Conservation (phyloP, 176 grass and related monocot species). For the Carex kokanica region DNA sequence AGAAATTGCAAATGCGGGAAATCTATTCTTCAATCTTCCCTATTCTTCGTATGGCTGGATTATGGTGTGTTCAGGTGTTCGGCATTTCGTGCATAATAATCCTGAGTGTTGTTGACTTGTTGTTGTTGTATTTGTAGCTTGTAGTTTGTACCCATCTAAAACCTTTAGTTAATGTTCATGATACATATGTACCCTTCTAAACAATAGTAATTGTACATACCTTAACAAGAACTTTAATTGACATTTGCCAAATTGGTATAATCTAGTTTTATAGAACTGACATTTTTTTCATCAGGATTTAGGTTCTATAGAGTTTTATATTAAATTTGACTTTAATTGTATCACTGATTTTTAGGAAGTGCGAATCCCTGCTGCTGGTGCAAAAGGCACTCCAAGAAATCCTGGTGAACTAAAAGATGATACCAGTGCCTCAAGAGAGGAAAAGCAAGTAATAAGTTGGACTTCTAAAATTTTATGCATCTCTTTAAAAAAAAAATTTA, state of each 20-base stretch:
- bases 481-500: not conserved
- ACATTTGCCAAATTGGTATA: not conserved
- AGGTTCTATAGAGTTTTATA: not conserved
- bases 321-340: not conserved
- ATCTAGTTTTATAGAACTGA: not conserved
- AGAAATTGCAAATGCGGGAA: not conserved
- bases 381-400: constrained; percentile 74
- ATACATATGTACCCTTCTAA: not conserved
- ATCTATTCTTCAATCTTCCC: not conserved
- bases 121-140: not conserved
- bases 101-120: not conserved
- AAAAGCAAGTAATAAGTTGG: constrained; percentile 59
- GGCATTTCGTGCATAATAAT: not conserved
- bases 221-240: not conserved
- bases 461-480: constrained; percentile 11
- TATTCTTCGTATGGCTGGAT: not conserved
- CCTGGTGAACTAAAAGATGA: constrained; percentile 87
- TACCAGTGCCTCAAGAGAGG: constrained; percentile 68
- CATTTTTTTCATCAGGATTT: not conserved
- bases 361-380: constrained; percentile 82
- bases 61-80: not conserved
- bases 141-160: not conserved
- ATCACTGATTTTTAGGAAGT: constrained; percentile 69
- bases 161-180: not conserved
- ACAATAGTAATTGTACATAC: not conserved